Evolutionary conservation across 116 monocot species (phyloP).

Genomic region (Papilionanthe hybrid): DNA sequence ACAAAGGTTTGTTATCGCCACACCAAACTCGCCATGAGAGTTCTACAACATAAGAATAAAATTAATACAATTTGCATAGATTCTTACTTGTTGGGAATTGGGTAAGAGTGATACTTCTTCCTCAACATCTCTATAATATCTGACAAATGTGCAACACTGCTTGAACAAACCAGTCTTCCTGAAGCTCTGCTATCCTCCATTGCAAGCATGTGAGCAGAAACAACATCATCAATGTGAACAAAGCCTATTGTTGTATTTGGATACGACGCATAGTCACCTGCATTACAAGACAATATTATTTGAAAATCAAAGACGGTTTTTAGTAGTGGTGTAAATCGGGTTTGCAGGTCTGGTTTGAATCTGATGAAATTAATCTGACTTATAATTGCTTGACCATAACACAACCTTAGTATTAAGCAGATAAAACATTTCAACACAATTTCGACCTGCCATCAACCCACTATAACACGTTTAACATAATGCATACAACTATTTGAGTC

Average conservation of each 20-base stretch:
- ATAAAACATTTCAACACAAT: too few species aligned
- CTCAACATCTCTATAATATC: constrained; percentile 65
- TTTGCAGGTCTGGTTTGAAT: too few species aligned
- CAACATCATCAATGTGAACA: constrained; percentile 81
- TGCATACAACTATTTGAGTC: too few species aligned
- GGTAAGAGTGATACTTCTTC: constrained; percentile 41
- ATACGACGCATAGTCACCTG: constrained; percentile 41
- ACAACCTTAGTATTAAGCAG: too few species aligned
- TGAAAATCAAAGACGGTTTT: not conserved
- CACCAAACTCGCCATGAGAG: too few species aligned
- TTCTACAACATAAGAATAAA: not conserved
- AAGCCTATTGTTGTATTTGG: constrained; percentile 72
- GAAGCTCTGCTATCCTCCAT: constrained; percentile 61
- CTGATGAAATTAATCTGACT: too few species aligned
- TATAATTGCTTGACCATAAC: too few species aligned
- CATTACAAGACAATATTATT: not conserved
- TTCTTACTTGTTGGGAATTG: constrained; percentile 48
- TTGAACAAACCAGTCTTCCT: constrained; percentile 73
- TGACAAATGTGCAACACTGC: constrained; percentile 59
- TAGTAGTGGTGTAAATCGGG: not conserved
- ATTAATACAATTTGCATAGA: not conserved
- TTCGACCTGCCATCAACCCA: too few species aligned
- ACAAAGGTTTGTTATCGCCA: too few species aligned
- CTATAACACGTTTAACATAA: too few species aligned
- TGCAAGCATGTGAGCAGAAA: constrained; percentile 57